Base-by-base conservation (phyloP, 345 rosid genomes). In the Durio zibethinus region DNA sequence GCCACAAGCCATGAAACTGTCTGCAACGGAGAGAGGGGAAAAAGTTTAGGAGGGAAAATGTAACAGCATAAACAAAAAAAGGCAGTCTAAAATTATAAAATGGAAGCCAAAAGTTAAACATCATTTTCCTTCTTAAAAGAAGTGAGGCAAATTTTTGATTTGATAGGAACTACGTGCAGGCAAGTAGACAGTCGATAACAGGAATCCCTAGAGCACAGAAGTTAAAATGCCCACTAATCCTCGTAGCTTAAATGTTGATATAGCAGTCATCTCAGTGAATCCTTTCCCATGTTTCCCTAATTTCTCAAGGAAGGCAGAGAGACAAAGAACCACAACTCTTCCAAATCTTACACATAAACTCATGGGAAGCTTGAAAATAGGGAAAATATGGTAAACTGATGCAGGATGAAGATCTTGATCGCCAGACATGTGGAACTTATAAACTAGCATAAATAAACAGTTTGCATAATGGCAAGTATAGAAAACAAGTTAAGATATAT, bases 1-100 rank as follows among this genome's bases (percentile, higher is more conserved):
- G 97, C 94, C 76, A 95, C 97, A 0, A 93, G 82, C 98, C 99
- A 95, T 1, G 99, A 80, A 36, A 86, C 69, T 10, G 82, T 80
- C 99, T 95, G 87, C 81, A 60, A 43, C 75, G n/a, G 40, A 20
- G 14, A 56, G 33, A 47, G 12, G 33, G 35, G 23, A 23, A 21
- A 78, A 10, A 1, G n/a, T 18, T 76, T 15, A 36, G 48, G 64
- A n/a, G 43, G 33, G 31, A 70, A 52, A 27, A 11, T 2, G 3
- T n/a, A 68, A 43, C 40, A 2, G 69, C 15, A 77, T 56, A 21
- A 48, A 25, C n/a, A 57, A 3, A 64, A 10, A 25, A 23, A n/a
- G 18, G 7, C 25, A 23, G 33, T 4, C 35, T 15, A 25, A 36
- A 31, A 53, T 8, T 4, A 14, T 10, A 25, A 33, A 11, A 50